Conservation (phyloP, 2,329 filamentous ascomycete species). For the Teratosphaeria nubilosa region DNA sequence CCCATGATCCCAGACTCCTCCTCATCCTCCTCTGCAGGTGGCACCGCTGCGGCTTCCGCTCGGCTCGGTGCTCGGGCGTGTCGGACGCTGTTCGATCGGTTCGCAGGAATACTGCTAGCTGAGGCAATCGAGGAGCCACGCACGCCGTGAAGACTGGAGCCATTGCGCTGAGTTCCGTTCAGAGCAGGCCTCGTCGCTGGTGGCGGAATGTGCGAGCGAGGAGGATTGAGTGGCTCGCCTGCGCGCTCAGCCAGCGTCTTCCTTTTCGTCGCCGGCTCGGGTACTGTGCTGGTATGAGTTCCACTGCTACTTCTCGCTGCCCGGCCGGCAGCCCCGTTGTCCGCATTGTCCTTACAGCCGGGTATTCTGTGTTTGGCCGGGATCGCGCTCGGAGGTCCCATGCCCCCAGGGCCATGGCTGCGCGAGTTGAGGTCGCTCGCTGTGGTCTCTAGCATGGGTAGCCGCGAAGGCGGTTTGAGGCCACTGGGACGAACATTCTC, state of each 20-base stretch:
- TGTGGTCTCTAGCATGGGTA: conserved; percentile 24
- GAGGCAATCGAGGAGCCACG: conserved; percentile 30
- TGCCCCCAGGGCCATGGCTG: conserved; percentile 23
- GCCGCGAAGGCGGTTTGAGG: conserved; percentile 21
- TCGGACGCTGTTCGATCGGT: conserved; percentile 31
- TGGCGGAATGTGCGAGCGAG: conserved; percentile 15
- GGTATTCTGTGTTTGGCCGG: conserved; percentile 42
- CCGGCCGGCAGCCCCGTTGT: neutral
- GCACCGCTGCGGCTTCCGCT: conserved; percentile 1
- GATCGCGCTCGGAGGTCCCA: conserved; percentile 8
- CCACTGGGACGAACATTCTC: conserved; percentile 25
- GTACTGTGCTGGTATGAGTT: conserved; percentile 20
- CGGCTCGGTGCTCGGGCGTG: conserved; percentile 6
- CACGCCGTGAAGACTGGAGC: conserved; percentile 30
- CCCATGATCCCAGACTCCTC: conserved; percentile 24
- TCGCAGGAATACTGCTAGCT: conserved; percentile 35
- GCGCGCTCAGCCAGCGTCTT: conserved; percentile 41
- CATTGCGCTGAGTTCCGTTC: neutral
- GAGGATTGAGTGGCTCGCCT: conserved; percentile 32
- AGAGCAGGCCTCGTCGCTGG: conserved; percentile 6
- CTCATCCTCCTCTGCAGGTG: conserved; percentile 10
- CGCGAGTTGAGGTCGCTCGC: conserved; percentile 40
- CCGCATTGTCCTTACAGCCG: conserved; percentile 30
- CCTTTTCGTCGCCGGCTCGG: conserved; percentile 40
- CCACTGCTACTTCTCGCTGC: neutral